These are phyloP conservation scores for Skeletonema tropicum DNA, from an alignment of 108 stramenopile species.

Conservation along the genomic window DNA sequence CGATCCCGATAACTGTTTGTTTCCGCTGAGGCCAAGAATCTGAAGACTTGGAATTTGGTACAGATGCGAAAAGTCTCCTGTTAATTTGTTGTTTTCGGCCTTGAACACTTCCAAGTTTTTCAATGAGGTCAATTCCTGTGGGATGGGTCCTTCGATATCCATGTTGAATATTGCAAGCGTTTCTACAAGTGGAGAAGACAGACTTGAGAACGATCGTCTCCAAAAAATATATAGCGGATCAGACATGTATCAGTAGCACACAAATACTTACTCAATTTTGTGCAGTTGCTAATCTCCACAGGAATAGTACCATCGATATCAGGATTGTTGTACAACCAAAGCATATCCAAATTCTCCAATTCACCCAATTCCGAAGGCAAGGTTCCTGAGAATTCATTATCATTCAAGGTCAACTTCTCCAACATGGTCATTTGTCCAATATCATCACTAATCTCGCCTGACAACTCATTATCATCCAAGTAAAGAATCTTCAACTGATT, in stretches of 20 bases:
- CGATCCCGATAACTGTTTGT: conserved; percentile 20
- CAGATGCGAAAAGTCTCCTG: conserved; percentile 14
- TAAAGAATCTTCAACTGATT: conserved; percentile 15
- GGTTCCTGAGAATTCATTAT: conserved; percentile 38
- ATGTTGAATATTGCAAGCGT: conserved; percentile 35
- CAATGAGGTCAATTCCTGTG: conserved; percentile 19
- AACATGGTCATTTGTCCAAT: conserved; percentile 24
- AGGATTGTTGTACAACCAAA: conserved; percentile 43
- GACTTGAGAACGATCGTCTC: background rate
- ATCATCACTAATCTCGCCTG: conserved; percentile 9
- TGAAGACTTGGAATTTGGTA: conserved; percentile 29
- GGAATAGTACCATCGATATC: conserved; percentile 51
- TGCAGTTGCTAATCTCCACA: conserved; percentile 31
- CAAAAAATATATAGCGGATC: background rate
- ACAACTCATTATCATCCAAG: conserved; percentile 25
- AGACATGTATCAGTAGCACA: background rate
- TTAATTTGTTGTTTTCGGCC: conserved; percentile 51
- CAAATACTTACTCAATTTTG: conserved; percentile 41
- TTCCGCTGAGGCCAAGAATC: conserved; percentile 46
- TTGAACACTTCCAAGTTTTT: conserved; percentile 46
- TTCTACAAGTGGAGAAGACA: conserved; percentile 19
- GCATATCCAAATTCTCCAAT: conserved; percentile 24
- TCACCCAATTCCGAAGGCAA: conserved; percentile 45
- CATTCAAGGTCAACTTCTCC: conserved; percentile 19
- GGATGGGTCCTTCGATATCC: conserved; percentile 30